Percentiles rank a stretch among this genome's conserved stretches.
Evolutionary conservation across 345 rosid genomes (phyloP).

Genomic region (Eucalyptus regnans): DNA sequence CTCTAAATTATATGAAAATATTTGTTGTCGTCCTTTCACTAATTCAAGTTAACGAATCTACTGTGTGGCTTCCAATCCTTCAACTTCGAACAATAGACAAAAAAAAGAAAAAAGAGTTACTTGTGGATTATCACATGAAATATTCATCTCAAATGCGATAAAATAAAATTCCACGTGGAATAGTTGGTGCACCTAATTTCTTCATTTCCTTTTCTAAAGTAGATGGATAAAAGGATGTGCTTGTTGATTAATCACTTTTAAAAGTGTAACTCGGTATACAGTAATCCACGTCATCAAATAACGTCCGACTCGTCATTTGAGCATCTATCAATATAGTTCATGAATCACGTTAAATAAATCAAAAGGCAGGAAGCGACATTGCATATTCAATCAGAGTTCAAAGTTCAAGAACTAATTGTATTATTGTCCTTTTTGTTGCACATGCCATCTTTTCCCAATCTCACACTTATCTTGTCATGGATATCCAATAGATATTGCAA

Average conservation of each 20-base stretch:
- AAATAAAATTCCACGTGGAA: background rate
- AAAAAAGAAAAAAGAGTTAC: background rate
- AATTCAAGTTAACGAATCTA: background rate
- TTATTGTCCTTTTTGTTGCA: background rate
- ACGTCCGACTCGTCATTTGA: accelerated
- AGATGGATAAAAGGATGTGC: background rate
- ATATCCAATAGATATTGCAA: background rate
- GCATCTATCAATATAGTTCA: background rate
- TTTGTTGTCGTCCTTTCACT: accelerated
- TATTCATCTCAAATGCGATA: background rate
- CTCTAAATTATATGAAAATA: background rate
- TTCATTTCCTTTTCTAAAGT: background rate
- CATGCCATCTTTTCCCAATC: background rate
- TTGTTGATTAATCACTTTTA: background rate
- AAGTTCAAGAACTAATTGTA: too few relatives aligned
- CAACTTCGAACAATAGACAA: background rate
- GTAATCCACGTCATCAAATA: too few relatives aligned
- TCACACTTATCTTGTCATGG: background rate
- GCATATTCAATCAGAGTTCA: accelerated
- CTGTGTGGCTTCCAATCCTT: background rate
- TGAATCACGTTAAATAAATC: accelerated
- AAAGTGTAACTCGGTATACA: accelerated
- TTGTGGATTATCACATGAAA: background rate
- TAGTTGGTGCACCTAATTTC: background rate
- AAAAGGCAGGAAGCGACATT: accelerated